Evolutionary conservation across 257 asterid genomes (phyloP), one percentile per base, ranked within the genome.

Genomic region (Gentiana straminea): DNA sequence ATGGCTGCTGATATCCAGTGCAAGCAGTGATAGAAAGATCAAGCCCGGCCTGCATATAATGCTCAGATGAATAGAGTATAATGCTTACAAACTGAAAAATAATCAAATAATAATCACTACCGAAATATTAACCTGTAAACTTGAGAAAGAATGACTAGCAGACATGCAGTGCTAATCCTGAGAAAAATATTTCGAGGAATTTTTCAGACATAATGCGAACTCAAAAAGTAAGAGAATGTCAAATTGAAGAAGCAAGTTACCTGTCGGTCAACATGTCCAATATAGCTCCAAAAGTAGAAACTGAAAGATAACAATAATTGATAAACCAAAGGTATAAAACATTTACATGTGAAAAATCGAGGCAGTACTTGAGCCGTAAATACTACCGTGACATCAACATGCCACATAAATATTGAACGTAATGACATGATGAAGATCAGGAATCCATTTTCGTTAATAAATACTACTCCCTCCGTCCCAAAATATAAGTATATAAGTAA

Each of bases 231-330:
- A 54, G 15, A 39, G 51, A 62, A 68, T 51, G 51, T 54, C 57
- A 3, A 56, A 47, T 46, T 33, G 32, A 59, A 8, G 11, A 57
- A 34, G 32, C 34, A 9, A 47, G 63, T 51, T 75, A 89, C 97
- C 99, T 86, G 75, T 92, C 99, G n/a, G 96, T 90, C 68, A 89
- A 87, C 98, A 91, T 91, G 82, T 91, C 98, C 61, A 91, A 74
- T 68, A 86, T 94, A 53, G 99, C 97, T 64, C 99, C 99, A 65
- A 92, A 81, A 15, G 97, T 92, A 54, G 99, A 92, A 75, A 84
- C 97, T 89, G 91, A 70, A 69, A 68, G 51, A 70, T 59, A 33
- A 24, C 68, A 43, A 60, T 57, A 58, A 73, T 52, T 35, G 41
- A 43, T 58, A 44, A 58, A 38, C 60, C 46, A 38, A 54, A 52